phyloP scores from a whole-genome alignment of 176 grass and related monocot genomes.

The Paspalum notatum region DNA sequence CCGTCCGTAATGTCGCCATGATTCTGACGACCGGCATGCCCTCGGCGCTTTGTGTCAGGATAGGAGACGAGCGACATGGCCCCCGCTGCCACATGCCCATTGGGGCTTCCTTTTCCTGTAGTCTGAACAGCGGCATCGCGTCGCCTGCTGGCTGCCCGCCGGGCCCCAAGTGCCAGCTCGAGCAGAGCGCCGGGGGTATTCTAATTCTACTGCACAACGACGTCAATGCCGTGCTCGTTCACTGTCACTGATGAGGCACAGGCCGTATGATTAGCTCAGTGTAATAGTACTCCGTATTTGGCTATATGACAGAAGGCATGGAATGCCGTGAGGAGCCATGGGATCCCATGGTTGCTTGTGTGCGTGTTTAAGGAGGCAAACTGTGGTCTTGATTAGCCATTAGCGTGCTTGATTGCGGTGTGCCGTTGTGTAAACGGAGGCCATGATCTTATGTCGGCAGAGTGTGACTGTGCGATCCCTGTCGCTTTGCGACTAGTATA shows the following conservation, averaged over 20 bases:
- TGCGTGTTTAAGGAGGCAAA: constrained; percentile 42
- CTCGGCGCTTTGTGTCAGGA: constrained; percentile 56
- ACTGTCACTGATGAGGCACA: neutral
- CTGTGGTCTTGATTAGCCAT: neutral
- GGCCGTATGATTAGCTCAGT: constrained; percentile 6
- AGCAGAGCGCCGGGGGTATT: constrained; percentile 19
- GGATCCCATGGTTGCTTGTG: neutral
- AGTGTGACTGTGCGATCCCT: neutral
- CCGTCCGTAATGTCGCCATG: constrained; percentile 56
- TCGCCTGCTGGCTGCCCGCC: neutral
- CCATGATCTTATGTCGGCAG: constrained; percentile 39
- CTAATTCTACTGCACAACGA: neutral
- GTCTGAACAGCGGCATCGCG: neutral
- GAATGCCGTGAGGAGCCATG: neutral
- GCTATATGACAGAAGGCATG: neutral
- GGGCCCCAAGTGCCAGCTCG: constrained; percentile 31
- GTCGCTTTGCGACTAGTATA: constrained; percentile 2
- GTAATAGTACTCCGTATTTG: neutral
- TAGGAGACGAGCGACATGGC: constrained; percentile 36
- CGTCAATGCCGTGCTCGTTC: neutral
- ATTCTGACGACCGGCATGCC: constrained; percentile 53
- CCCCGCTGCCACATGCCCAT: constrained; percentile 37
- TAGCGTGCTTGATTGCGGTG: neutral
- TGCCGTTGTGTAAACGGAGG: neutral
- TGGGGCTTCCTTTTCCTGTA: constrained; percentile 6